phyloP scores from a whole-genome alignment of 2,329 filamentous ascomycete species.

The Lasiodiplodia sp. region DNA sequence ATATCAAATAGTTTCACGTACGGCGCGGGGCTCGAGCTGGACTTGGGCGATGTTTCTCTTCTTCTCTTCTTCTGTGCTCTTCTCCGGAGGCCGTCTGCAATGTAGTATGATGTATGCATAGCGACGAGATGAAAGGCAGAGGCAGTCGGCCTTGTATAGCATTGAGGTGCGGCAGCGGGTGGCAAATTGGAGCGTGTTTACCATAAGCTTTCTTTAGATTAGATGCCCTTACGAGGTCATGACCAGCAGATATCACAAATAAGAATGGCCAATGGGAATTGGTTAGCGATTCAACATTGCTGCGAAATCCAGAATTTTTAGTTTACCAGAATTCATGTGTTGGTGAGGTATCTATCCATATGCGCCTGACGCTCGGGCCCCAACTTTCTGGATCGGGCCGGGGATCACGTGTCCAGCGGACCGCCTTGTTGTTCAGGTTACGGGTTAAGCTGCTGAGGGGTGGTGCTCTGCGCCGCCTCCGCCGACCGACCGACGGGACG shows the following conservation, averaged over 20 bases:
- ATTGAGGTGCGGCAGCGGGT: constrained; percentile 7
- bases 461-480: not conserved
- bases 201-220: constrained; percentile 19
- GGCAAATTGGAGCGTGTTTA: constrained; percentile 20
- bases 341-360: not conserved
- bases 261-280: not conserved
- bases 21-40: constrained; percentile 35
- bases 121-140: not conserved
- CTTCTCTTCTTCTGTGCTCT: constrained; percentile 36
- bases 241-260: not conserved
- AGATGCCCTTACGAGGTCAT: constrained; percentile 25
- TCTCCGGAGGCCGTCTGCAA: constrained; percentile 10
- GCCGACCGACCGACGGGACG: constrained; percentile 1
- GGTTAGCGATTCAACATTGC: constrained; percentile 10
- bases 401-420: constrained; percentile 7
- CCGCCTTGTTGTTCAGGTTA: constrained; percentile 17
- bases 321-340: not conserved
- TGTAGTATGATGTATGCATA: constrained; percentile 25
- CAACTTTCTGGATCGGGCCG: not conserved
- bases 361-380: not conserved
- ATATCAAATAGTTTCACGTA: constrained; percentile 26
- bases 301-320: not conserved
- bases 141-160: constrained; percentile 21
- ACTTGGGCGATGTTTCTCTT: constrained; percentile 37
- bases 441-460: constrained; percentile 5